Evolutionary conservation across 345 rosid species (phyloP), one percentile per base, ranked within the genome.

Genomic region (Rhodamnia rubescens): DNA sequence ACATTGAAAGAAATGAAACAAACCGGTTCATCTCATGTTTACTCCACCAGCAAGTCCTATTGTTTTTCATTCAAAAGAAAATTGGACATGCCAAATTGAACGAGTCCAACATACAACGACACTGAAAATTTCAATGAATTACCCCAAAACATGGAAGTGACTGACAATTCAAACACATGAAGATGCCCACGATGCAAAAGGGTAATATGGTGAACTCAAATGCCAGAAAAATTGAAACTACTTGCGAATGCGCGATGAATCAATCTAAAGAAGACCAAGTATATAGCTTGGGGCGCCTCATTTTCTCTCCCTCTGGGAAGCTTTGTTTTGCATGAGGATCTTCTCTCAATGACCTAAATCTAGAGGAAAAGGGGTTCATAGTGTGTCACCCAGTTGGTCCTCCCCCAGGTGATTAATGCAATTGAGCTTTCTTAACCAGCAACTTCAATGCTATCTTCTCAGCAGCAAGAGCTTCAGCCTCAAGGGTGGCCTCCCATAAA

Each of bases 381-480:
- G 1, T 27, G 20, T 59, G 5, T 59, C 40, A 59, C 9, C 40
- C 6, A 27, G 18, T 27, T 2, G 40, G 18, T 6, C 40, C 2
- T 1, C 74, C 6, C 40, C 2, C 0, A 27, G 27, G 14, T 27
- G 40, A 6, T 27, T 3, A 3, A 59, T 13, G 18, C 8, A 59
- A 13, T 14, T 29, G 21, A 2, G 9, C 5, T 14, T 61, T 61
- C 74, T 27, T 14, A 61, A 6, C 16, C 2, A 61, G 40, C 21
- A 29, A 0, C 11, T 93, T 94, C 90, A 95, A 80, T 78, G 94
- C 83, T 59, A 91, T 82, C 92, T 97, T 95, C 89, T 94, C 92
- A 86, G 98, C 96, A 61, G 97, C 98, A 54, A 94, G 93, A 69
- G 97, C 97, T 89, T 94, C 96, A 44, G 95, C 99, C 87, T 95